These are phyloP conservation scores for Aspergillus costaricaensis DNA, from an alignment of 2,329 filamentous ascomycete genomes.

Conservation along the genomic window DNA sequence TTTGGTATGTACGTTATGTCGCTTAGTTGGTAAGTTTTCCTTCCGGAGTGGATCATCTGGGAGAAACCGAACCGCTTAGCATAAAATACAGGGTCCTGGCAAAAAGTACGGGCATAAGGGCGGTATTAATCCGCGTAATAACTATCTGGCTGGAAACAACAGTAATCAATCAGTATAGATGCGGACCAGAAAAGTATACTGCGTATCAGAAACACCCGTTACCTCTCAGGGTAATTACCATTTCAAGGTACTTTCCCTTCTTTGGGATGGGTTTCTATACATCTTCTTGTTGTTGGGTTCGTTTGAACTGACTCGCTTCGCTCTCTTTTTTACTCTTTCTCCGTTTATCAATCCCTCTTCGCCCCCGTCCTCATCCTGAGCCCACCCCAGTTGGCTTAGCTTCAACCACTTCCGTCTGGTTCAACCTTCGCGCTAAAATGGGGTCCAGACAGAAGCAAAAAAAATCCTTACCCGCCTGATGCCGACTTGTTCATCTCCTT, in stretches of 20 bases:
- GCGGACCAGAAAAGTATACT: not conserved
- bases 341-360: not conserved
- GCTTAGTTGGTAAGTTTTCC: not conserved
- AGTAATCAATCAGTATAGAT: not conserved
- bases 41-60: not conserved
- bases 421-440: slow-evolving; percentile 1
- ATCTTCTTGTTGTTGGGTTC: too few relatives aligned
- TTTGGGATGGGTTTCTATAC: too few relatives aligned
- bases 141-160: not conserved
- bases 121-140: not conserved
- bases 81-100: slow-evolving; percentile 1
- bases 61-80: not conserved
- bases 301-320: not conserved
- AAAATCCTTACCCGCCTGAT: not conserved
- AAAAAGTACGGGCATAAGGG: slow-evolving; percentile 1
- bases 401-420: not conserved
- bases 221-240: not conserved
- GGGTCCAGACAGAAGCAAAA: not conserved
- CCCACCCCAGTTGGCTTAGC: not conserved
- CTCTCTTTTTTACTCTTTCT: not conserved
- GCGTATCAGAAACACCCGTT: not conserved
- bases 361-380: not conserved
- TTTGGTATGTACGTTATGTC: not conserved
- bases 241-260: too few relatives aligned
- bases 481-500: not conserved